These are phyloP conservation scores for Mortierella claussenii DNA, from an alignment of 192 early-diverging fungal genomes.

Conservation along the genomic window DNA sequence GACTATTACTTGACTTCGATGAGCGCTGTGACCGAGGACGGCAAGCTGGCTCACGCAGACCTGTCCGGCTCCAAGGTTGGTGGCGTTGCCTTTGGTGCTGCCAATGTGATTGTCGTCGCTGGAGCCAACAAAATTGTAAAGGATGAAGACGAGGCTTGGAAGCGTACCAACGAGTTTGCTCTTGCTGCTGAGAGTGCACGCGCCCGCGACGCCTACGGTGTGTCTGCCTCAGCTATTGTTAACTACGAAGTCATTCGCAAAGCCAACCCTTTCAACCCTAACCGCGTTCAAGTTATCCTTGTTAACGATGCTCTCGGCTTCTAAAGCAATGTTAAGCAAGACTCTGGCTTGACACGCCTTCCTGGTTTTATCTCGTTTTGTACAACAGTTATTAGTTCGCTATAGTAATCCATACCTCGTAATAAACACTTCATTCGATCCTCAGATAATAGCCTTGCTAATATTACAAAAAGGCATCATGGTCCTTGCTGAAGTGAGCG, in stretches of 20 bases:
- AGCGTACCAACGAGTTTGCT: slow-evolving; percentile 50
- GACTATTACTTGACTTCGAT: slow-evolving; percentile 55
- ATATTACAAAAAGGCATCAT: neutral
- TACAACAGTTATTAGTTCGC: slow-evolving; percentile 4
- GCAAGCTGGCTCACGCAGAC: slow-evolving; percentile 47
- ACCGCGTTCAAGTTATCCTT: slow-evolving; percentile 45
- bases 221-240: slow-evolving; percentile 43
- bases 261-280: slow-evolving; percentile 44
- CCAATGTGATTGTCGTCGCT: slow-evolving; percentile 45
- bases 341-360: neutral
- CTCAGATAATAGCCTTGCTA: neutral
- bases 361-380: neutral
- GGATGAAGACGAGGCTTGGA: slow-evolving; percentile 51
- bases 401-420: neutral
- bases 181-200: slow-evolving; percentile 51
- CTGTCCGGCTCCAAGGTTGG: slow-evolving; percentile 54
- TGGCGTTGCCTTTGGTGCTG: slow-evolving; percentile 45
- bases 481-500: no score
- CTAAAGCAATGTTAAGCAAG: slow-evolving; percentile 18
- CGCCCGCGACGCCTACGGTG: slow-evolving; percentile 53
- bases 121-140: slow-evolving; percentile 59
- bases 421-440: no score
- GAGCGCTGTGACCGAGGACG: slow-evolving; percentile 53
- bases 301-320: slow-evolving; percentile 56
- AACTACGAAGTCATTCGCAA: slow-evolving; percentile 45